A percentile compares a stretch with the other conserved stretches of the same genome.
Conservation (phyloP, 2,329 filamentous ascomycete genomes). For the Paramyrothecium sp. region DNA sequence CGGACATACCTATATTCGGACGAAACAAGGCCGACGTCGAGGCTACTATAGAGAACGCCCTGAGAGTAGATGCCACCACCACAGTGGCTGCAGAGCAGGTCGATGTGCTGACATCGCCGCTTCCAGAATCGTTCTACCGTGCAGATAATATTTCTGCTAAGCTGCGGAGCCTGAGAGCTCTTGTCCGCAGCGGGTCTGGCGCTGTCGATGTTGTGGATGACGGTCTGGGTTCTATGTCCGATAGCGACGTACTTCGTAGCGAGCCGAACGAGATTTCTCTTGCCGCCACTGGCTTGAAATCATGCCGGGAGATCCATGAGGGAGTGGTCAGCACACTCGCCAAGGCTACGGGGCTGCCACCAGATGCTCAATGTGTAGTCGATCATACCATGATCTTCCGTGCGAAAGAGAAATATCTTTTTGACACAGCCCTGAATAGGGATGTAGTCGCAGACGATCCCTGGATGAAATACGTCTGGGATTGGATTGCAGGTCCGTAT, state of each 20-base stretch:
- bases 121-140: constrained; percentile 41
- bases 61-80: constrained; percentile 32
- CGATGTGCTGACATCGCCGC: constrained; percentile 27
- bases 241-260: constrained; percentile 24
- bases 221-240: constrained; percentile 18
- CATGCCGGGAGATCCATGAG: constrained; percentile 59
- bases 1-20: constrained; percentile 57
- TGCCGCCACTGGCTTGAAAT: constrained; percentile 36
- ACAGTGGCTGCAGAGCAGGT: constrained; percentile 34
- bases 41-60: constrained; percentile 37
- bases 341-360: constrained; percentile 44
- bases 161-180: constrained; percentile 43
- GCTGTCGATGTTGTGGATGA: constrained; percentile 17
- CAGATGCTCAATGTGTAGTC: constrained; percentile 49
- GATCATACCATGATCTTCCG: constrained; percentile 60
- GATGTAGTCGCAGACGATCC: constrained; percentile 68
- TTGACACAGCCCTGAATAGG: constrained; percentile 64
- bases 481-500: constrained; percentile 64
- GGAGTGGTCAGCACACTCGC: constrained; percentile 45
- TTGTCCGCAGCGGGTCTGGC: constrained; percentile 27
- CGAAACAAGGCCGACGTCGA: constrained; percentile 42
- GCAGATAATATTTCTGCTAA: constrained; percentile 47
- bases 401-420: constrained; percentile 61
- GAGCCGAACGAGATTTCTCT: constrained; percentile 34
- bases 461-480: constrained; percentile 78